Evolutionary conservation across 768 basidiomycete species (phyloP).

Genomic region (Leccinellum rugosiceps): DNA sequence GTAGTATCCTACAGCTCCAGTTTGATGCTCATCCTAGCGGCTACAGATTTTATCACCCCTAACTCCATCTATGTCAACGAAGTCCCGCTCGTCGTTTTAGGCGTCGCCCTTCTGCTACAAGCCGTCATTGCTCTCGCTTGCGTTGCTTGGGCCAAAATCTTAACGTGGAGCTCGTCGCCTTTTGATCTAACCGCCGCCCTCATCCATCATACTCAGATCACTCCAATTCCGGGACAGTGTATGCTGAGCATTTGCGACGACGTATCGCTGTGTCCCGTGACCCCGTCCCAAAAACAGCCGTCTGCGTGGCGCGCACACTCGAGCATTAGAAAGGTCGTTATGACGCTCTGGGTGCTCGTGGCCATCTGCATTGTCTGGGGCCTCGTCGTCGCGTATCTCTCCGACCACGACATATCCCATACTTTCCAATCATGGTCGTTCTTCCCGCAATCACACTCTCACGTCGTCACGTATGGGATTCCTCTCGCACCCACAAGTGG

Average conservation of each 20-base stretch:
- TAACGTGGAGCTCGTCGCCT: conserved; percentile 34
- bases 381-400: conserved; percentile 7
- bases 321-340: conserved; percentile 19
- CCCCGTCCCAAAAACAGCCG: conserved; percentile 15
- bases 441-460: conserved; percentile 14
- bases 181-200: conserved; percentile 31
- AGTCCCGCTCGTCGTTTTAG: conserved; percentile 28
- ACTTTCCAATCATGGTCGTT: conserved; percentile 21
- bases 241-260: conserved; percentile 22
- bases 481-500: neutral
- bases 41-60: no score
- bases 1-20: conserved; percentile 29
- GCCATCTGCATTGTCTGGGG: conserved; percentile 23
- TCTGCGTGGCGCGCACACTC: conserved; percentile 29
- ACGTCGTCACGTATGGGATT: neutral
- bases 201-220: conserved; percentile 25
- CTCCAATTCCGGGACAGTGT: conserved; percentile 19
- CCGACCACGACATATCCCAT: conserved; percentile 1
- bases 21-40: neutral
- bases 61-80: neutral
- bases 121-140: conserved; percentile 24
- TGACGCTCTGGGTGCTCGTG: conserved; percentile 24
- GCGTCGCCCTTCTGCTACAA: conserved; percentile 23
- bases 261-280: conserved; percentile 4
- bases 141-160: conserved; percentile 18